These are phyloP conservation scores for Hymenotorrendiella dingleyae DNA, from an alignment of 2,329 filamentous ascomycete genomes.

Conservation along the genomic window DNA sequence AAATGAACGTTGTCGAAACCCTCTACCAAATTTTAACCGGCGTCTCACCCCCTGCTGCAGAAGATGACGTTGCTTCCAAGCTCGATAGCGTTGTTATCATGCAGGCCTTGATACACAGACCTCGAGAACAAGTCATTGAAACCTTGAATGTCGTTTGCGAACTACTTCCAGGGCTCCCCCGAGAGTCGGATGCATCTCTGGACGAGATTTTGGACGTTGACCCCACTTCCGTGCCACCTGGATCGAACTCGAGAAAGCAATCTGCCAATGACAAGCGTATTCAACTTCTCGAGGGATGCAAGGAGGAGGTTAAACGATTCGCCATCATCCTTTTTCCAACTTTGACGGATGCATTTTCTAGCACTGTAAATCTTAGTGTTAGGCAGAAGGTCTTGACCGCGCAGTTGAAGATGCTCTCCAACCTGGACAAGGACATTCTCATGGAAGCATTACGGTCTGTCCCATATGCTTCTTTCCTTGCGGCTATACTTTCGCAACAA, in stretches of 20 bases:
- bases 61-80: conserved; percentile 72
- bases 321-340: conserved; percentile 91
- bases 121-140: conserved; percentile 92
- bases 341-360: conserved; percentile 92
- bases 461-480: conserved; percentile 91
- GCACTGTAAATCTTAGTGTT: conserved; percentile 91
- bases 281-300: conserved; percentile 76
- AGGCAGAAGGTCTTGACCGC: conserved; percentile 91
- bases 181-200: conserved; percentile 40
- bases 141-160: conserved; percentile 97
- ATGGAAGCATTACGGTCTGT: conserved; percentile 81
- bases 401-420: conserved; percentile 97
- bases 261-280: conserved; percentile 72
- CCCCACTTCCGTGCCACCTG: conserved; percentile 34
- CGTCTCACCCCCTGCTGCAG: conserved; percentile 79
- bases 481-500: conserved; percentile 90
- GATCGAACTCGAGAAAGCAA: conserved; percentile 42
- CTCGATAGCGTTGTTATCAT: conserved; percentile 97
- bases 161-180: conserved; percentile 70
- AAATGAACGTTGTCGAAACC: conserved; percentile 95
- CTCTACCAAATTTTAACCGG: conserved; percentile 96
- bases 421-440: conserved; percentile 79
- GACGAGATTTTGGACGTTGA: conserved; percentile 42
- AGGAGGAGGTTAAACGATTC: conserved; percentile 82
- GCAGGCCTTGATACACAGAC: conserved; percentile 94